phyloP scores from a whole-genome alignment of 352 stramenopile species.

The Hyaloperonospora brassicae region DNA sequence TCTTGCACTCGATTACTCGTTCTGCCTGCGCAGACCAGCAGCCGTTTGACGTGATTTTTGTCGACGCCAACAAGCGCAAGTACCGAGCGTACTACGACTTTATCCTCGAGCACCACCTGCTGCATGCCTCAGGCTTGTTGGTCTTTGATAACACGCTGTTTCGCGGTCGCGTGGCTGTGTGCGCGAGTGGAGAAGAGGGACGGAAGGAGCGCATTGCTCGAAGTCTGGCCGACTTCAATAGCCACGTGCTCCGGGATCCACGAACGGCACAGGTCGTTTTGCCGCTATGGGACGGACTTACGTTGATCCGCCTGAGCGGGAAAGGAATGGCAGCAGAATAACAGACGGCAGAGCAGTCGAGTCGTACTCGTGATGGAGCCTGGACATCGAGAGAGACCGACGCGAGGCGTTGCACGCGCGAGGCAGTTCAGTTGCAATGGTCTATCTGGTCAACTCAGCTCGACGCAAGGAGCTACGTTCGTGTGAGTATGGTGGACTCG shows the following conservation, averaged over 20 bases:
- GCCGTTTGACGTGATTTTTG: constrained; percentile 90
- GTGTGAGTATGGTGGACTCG: no score
- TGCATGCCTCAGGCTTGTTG: constrained; percentile 72
- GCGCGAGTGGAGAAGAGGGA: constrained; percentile 27
- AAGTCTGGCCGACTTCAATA: constrained; percentile 86
- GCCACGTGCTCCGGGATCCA: constrained; percentile 61
- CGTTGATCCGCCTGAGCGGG: constrained; percentile 23
- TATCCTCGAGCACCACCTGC: constrained; percentile 53
- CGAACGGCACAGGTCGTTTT: constrained; percentile 80
- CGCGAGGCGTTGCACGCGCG: no score
- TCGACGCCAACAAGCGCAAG: constrained; percentile 91
- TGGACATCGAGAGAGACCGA: no score
- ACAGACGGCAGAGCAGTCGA: no score
- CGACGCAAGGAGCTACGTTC: no score
- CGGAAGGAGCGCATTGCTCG: constrained; percentile 52
- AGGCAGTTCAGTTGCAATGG: no score
- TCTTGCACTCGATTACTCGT: constrained; percentile 21
- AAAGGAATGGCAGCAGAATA: no score
- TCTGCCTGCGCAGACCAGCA: constrained; percentile 9
- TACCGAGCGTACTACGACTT: constrained; percentile 85
- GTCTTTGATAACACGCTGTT: constrained; percentile 93
- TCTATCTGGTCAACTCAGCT: no score
- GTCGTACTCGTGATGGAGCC: no score
- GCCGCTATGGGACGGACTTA: constrained; percentile 88
- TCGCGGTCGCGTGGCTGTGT: constrained; percentile 83